Base-by-base conservation (phyloP, 2,329 filamentous ascomycete species). In the Aspergillus sp. region DNA sequence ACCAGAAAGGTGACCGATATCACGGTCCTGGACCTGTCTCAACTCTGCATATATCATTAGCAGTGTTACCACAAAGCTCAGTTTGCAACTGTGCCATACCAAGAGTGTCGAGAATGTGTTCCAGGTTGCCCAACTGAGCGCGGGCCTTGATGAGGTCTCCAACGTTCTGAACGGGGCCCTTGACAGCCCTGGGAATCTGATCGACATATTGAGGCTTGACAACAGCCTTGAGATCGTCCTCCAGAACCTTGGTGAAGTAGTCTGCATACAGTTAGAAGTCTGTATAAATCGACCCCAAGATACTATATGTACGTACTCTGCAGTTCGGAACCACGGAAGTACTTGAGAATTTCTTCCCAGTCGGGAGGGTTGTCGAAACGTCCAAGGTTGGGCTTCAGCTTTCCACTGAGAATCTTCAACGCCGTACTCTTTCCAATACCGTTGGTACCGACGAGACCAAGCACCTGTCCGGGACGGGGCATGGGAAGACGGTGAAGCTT, bases 361-460 rank as follows among this genome's bases (percentile, higher is more conserved):
- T 99, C 95, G 13, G 95, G 96, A 8, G 95, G 94, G 79, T 98
- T 96, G 68, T 98, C 93, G 76, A 90, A 96, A 75, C 90, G 86
- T 67, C 96, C 95, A 80, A 99, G 79, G 78, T 99, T 99, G 62
- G 95, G 95, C 87, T 99, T 99, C 73, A 99, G 85, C 82, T 98
- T 99, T 75, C 95, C 95, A 73, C 92, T 96, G 72, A 99, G 88
- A 77, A 99, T 97, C 84, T 99, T 99, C 78, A 99, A 83, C 8
- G 95, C 96, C n/a, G 95, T 99, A 82, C 92, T 97, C 87, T 99
- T 99, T 80, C 95, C 95, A 72, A 98, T 99, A 92, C 96, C 95
- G 87, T 99, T 99, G 71, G 95, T 98, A 78, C 95, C 96, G 48
- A 99, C 96, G 55, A 99, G 85, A 83, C 95, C 95, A 60, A 99